These are phyloP conservation scores for Setomelanomma holmii DNA, from an alignment of 2,329 filamentous ascomycete genomes.

Conservation along the genomic window DNA sequence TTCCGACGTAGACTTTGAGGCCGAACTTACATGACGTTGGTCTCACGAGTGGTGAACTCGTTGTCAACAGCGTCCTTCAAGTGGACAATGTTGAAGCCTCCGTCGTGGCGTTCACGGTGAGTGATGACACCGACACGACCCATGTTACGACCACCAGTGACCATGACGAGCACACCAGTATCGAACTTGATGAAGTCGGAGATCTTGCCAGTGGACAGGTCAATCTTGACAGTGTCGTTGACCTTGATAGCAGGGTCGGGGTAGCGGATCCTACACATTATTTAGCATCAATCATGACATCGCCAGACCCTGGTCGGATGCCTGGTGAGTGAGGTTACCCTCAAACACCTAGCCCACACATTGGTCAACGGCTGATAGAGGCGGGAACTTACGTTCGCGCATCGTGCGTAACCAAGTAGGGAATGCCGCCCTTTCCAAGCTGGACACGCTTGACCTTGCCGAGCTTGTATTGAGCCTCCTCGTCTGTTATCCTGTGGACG, in stretches of 20 bases:
- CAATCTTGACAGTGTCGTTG: slow-evolving; percentile 99
- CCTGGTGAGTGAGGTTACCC: slow-evolving; percentile 72
- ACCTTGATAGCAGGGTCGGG: slow-evolving; percentile 98
- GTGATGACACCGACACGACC: slow-evolving; percentile 99
- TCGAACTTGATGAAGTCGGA: slow-evolving; percentile 98
- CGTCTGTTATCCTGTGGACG: slow-evolving; percentile 97
- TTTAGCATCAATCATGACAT: slow-evolving; percentile 55
- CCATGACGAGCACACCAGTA: slow-evolving; percentile 97
- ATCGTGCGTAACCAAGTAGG: slow-evolving; percentile 99
- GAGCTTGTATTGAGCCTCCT: slow-evolving; percentile 99
- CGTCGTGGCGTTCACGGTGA: slow-evolving; percentile 99
- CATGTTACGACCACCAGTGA: slow-evolving; percentile 99
- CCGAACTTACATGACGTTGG: slow-evolving; percentile 80
- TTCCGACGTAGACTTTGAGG: neutral
- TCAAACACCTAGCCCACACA: slow-evolving; percentile 49
- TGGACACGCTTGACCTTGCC: slow-evolving; percentile 99
- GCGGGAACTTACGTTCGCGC: slow-evolving; percentile 99
- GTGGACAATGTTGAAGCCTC: slow-evolving; percentile 99
- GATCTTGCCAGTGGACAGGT: slow-evolving; percentile 97
- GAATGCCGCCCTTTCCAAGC: slow-evolving; percentile 98
- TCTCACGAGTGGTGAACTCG: slow-evolving; percentile 98
- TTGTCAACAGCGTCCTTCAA: slow-evolving; percentile 99
- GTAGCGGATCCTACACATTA: slow-evolving; percentile 86
- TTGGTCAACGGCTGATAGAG: slow-evolving; percentile 99
- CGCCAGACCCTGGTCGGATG: slow-evolving; percentile 99